Evolutionary conservation across 2,329 filamentous ascomycete species (phyloP).

Genomic region (Colletotrichum filicis): DNA sequence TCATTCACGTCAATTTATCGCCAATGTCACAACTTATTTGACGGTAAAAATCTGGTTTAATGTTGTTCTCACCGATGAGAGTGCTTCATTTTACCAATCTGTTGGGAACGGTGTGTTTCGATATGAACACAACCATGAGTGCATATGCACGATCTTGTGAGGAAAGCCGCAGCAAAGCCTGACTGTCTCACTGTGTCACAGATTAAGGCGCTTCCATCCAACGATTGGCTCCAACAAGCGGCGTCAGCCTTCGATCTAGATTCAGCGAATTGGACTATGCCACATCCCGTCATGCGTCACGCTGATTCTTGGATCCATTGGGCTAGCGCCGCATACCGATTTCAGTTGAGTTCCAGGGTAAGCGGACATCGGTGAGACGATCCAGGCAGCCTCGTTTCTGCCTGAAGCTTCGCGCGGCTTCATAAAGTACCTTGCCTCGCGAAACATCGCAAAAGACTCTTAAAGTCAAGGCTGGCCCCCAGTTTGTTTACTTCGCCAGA

Average conservation of each 20-base stretch:
- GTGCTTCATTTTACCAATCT: not conserved
- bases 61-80: too few relatives aligned
- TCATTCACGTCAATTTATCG: too few relatives aligned
- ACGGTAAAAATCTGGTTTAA: too few relatives aligned
- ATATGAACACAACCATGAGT: not conserved
- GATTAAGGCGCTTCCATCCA: not conserved
- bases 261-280: not conserved
- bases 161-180: not conserved
- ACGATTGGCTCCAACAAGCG: not conserved
- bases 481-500: not conserved
- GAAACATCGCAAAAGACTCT: not conserved
- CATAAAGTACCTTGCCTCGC: not conserved
- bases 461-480: not conserved
- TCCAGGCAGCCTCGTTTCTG: slow-evolving; percentile 12
- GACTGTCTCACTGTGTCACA: not conserved
- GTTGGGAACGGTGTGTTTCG: not conserved
- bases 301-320: not conserved
- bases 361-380: not conserved
- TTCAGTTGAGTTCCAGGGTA: not conserved
- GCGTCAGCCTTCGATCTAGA: not conserved
- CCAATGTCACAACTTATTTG: too few relatives aligned
- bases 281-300: not conserved
- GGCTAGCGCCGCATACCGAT: not conserved
- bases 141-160: not conserved
- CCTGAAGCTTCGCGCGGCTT: not conserved